These are phyloP conservation scores for Crithidia expoeki DNA, from an alignment of 208 protist genomes.

Conservation along the genomic window DNA sequence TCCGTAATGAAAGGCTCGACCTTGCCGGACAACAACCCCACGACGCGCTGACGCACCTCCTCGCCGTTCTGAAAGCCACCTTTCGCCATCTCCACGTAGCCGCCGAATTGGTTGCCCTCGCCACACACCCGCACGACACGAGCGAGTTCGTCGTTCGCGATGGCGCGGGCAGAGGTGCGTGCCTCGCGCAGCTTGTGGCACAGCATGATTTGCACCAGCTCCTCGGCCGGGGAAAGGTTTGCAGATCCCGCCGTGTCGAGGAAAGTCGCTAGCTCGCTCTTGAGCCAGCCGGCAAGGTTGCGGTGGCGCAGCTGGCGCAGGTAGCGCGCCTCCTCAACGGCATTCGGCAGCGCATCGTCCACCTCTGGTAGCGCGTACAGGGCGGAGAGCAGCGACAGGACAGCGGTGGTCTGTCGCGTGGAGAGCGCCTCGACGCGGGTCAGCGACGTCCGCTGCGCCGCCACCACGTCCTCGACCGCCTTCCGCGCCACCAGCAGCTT, in stretches of 20 bases:
- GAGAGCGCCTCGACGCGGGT: constrained; percentile 54
- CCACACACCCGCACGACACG: constrained; percentile 81
- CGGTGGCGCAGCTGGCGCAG: constrained; percentile 75
- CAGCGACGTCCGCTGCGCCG: constrained; percentile 17
- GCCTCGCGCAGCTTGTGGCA: constrained; percentile 78
- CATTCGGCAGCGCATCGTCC: constrained; percentile 67
- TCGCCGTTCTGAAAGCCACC: constrained; percentile 44
- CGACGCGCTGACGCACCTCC: constrained; percentile 72
- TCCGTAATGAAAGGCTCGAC: constrained; percentile 82
- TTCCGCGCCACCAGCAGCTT: constrained; percentile 53
- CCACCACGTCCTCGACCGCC: constrained; percentile 22
- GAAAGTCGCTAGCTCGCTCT: constrained; percentile 55
- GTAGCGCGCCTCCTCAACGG: constrained; percentile 72
- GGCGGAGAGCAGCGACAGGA: constrained; percentile 69
- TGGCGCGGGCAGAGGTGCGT: constrained; percentile 39
- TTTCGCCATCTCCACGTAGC: constrained; percentile 70
- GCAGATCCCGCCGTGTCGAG: constrained; percentile 15
- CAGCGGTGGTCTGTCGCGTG: constrained; percentile 57
- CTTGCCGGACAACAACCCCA: constrained; percentile 80
- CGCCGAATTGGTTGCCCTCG: constrained; percentile 85
- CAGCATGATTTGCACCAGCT: constrained; percentile 81
- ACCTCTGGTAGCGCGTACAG: constrained; percentile 84
- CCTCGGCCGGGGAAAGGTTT: constrained; percentile 37
- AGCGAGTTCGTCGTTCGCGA: constrained; percentile 63
- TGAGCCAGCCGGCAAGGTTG: constrained; percentile 79